Evolutionary conservation across 2,329 filamentous ascomycete species (phyloP), one percentile per base, ranked within the genome.

Genomic region (Aspergillus fructus): DNA sequence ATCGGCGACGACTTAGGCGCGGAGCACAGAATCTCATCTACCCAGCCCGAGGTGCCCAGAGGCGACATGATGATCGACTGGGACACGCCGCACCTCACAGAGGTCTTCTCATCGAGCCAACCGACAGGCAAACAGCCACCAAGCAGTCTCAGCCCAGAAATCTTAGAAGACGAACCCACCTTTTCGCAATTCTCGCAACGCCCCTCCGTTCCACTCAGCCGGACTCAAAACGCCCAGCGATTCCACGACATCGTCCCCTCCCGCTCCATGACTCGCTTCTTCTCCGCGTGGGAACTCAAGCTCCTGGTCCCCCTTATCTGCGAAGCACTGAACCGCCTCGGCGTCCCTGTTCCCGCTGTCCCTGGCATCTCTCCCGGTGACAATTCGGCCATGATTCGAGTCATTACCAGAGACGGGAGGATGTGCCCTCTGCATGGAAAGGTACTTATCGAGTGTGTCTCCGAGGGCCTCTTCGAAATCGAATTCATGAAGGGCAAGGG

Each of bases 401-500:
- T 99, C 60, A 88, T 88, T 71, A 89, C 90, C 42, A 74, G 84
- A 79, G 74, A 81, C 88, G 62, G 83, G 78, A 63, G 77, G 62
- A 67, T 76, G 68, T 74, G 78, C 61, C 68, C 72, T 5, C 61
- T 79, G 2, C 74, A 76, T 39, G 77, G 77, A 4, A 78, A 78
- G 34, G 74, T 79, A 9, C 65, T 77, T 7, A 69, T 79, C 47
- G 76, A 79, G 49, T 70, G 68, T 49, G 75, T 79, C 2, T 78
- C 78, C 0, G 78, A 77, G 17, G 88, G 89, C 59, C 75, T 93
- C 33, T 82, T 93, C 23, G 93, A 97, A 73, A 90, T 97, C 27
- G 84, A 91, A 51, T 97, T 99, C 71, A 85, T 96, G 64, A 99
- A 99, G 78, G 83, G 90, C 53, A 97, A 96, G 78, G 94, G 94